A percentile compares a stretch with the other conserved stretches of the same genome.
Conservation (phyloP, 176 grass and related monocot genomes). For the bread wheat (Triticum aestivum) region IWGSC_CS_RefSeq_v2.1 NC_057806.1:627525845-627526344, state of each 20-base stretch:
- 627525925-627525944: too few species aligned
- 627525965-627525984: slow-evolving; percentile 74
- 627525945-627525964: slow-evolving; percentile 24
- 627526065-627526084: slow-evolving; percentile 34
- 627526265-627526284: too few species aligned
- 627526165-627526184: slow-evolving; percentile 27
- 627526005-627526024: slow-evolving; percentile 73
- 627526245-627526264: too few species aligned
- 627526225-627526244: slow-evolving; percentile 1
- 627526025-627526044: slow-evolving; percentile 30
- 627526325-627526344: slow-evolving; percentile 40
- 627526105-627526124: not conserved
- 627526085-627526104: slow-evolving; percentile 39
- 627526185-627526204: slow-evolving; percentile 38
- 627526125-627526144: not conserved
- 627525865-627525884: too few species aligned
- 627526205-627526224: slow-evolving; percentile 36
- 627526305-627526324: slow-evolving; percentile 44
- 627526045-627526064: not conserved
- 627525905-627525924: too few species aligned
- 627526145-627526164: too few species aligned
- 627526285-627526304: not conserved
- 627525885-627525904: too few species aligned
- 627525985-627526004: slow-evolving; percentile 62
- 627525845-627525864: too few species aligned